Percentiles rank a stretch among this genome's conserved stretches.
Conservation (phyloP, 345 rosid genomes). For the Litchi chinensis region DNA sequence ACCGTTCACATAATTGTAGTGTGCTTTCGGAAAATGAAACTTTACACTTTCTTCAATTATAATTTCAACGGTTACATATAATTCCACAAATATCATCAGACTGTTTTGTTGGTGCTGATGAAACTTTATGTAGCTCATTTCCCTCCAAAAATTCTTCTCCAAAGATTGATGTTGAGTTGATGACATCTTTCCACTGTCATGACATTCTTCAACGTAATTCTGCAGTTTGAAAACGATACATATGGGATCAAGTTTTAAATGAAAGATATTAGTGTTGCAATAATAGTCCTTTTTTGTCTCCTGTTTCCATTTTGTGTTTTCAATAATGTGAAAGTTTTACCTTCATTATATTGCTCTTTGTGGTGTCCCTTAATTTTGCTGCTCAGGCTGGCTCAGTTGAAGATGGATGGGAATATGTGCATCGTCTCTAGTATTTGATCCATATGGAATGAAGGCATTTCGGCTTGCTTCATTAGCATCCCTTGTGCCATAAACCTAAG, state of each 20-base stretch:
- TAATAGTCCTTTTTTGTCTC: too few relatives aligned
- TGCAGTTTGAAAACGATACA: slow-evolving; percentile 13
- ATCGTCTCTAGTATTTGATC: slow-evolving; percentile 29
- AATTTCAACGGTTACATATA: not conserved
- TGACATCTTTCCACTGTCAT: not conserved
- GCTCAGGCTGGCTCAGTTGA: slow-evolving; percentile 57
- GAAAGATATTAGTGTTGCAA: not conserved
- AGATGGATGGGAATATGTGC: slow-evolving; percentile 47
- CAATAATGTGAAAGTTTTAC: slow-evolving; percentile 1
- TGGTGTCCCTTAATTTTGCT: slow-evolving; percentile 30
- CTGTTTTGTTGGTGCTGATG: not conserved
- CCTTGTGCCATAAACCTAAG: slow-evolving; percentile 50
- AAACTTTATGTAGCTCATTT: slow-evolving; percentile 8
- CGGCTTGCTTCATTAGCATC: slow-evolving; percentile 29
- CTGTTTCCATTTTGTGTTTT: not conserved
- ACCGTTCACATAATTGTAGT: not conserved
- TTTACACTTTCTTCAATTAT: slow-evolving; percentile 15
- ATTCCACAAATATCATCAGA: slow-evolving; percentile 10
- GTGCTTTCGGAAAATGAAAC: not conserved
- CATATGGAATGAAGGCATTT: slow-evolving; percentile 32
- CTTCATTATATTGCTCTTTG: slow-evolving; percentile 34
- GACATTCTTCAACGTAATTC: slow-evolving; percentile 12
- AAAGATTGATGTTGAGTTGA: not conserved
- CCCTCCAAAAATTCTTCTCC: slow-evolving; percentile 1
- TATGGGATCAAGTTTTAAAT: slow-evolving; percentile 5